Conservation (phyloP, 2,329 filamentous ascomycete species). For the Bipolaris bicolor region DNA sequence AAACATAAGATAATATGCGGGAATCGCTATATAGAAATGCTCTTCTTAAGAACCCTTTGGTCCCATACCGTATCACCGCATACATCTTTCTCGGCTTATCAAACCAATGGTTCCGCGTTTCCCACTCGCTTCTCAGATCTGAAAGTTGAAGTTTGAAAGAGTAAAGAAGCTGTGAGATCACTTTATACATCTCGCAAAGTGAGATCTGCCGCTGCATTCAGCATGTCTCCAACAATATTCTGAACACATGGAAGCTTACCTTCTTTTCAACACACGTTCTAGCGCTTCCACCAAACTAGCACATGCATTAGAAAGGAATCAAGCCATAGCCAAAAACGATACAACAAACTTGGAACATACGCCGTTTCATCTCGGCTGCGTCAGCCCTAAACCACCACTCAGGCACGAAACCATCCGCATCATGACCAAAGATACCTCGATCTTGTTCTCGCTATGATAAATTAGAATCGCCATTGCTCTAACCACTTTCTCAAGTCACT, state of each 20-base stretch:
- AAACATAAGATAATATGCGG: too few relatives aligned
- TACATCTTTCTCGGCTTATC: conserved; percentile 12
- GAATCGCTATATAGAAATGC: neutral
- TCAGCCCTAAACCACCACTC: conserved; percentile 66
- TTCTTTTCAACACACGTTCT: conserved; percentile 2
- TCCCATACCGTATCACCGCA: neutral
- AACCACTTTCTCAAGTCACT: neutral
- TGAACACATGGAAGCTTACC: neutral
- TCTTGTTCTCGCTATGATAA: conserved; percentile 36
- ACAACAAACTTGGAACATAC: conserved; percentile 17
- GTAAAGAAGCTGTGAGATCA: conserved; percentile 11
- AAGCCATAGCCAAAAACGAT: too few relatives aligned
- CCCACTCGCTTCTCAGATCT: conserved; percentile 3
- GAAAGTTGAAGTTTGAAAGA: conserved; percentile 8
- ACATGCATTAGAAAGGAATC: neutral
- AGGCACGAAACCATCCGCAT: conserved; percentile 68
- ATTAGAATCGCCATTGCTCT: conserved; percentile 4
- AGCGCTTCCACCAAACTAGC: conserved; percentile 1
- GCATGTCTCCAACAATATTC: neutral
- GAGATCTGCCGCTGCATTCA: conserved; percentile 1
- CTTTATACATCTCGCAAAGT: conserved; percentile 12
- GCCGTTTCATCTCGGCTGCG: conserved; percentile 66
- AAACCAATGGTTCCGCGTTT: conserved; percentile 17
- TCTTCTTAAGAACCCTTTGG: neutral
- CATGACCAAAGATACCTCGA: conserved; percentile 68